A percentile compares a stretch with the other conserved stretches of the same genome.
Evolutionary conservation across 208 protist species (phyloP).

Genomic region (Crithidia fasciculata): DNA sequence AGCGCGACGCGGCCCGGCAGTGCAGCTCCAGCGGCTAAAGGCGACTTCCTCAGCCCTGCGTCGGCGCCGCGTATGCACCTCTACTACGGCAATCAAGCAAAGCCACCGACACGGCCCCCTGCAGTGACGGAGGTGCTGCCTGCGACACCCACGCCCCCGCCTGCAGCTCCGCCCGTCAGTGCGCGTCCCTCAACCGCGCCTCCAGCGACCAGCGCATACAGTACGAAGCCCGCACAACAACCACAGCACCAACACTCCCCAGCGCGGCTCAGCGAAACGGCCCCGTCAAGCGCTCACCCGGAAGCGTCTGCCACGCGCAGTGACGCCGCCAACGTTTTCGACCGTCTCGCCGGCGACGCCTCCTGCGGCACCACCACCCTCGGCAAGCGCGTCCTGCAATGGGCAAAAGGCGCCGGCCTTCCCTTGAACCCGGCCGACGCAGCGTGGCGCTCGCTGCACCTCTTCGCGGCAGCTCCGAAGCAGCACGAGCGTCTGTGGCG

Average conservation of each 20-base stretch:
- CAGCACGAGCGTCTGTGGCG: conserved; percentile 29
- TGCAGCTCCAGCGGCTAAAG: no score
- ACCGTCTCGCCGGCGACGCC: conserved; percentile 15
- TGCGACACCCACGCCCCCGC: no score
- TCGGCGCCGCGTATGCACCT: background rate
- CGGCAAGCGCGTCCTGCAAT: conserved; percentile 31
- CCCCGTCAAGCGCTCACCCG: background rate
- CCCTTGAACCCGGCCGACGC: conserved; percentile 3
- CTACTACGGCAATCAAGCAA: background rate
- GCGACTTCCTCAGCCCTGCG: background rate
- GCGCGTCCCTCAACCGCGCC: no score
- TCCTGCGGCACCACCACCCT: conserved; percentile 15
- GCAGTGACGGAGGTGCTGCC: background rate
- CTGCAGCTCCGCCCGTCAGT: no score
- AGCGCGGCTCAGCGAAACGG: background rate
- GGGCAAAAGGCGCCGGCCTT: conserved; percentile 33
- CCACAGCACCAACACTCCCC: background rate
- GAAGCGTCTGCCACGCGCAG: background rate
- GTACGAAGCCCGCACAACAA: no score
- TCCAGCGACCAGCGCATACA: no score
- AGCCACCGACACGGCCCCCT: background rate
- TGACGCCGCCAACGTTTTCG: conserved; percentile 1
- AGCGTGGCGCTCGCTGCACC: conserved; percentile 4
- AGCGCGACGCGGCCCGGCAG: background rate
- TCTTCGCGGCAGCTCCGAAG: conserved; percentile 6